Base-by-base conservation (phyloP, 1,284 basidiomycete genomes). In the Fomitopsis schrenkii region DNA sequence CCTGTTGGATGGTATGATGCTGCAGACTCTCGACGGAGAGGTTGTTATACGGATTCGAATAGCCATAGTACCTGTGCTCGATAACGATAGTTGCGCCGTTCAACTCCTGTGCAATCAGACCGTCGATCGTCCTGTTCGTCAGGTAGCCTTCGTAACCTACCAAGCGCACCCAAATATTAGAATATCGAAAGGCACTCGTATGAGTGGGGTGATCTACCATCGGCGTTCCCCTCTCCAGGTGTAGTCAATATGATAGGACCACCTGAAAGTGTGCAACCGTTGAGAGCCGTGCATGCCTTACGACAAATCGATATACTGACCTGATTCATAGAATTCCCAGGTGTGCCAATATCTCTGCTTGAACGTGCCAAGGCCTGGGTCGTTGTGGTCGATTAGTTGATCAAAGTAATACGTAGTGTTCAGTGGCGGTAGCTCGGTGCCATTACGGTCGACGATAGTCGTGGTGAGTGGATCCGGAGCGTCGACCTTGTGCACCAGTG, bases 301-400 rank as follows among this genome's bases (percentile, higher is more conserved):
- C 30, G 22, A 26, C 22, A 5, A 14, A 0, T 12, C 1, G 26
- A 26, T 7, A 41, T 22, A 15, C 61, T 41, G 60, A 84, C 85
- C 85, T 52, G 73, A 62, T 67, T 85, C 76, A 66, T 88, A 89
- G 67, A 78, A 86, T 68, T 88, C 83, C 71, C 77, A 85, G 42
- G 83, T 82, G 65, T 82, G 79, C 85, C 85, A 90, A 73, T 80
- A 91, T 44, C 89, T 80, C 58, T 59, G 58, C 30, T 30, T 40
- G 42, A 59, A 59, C 8, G 48, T 40, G 10, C 89, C 89, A 15
- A 83, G 75, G 17, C 76, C 76, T 5, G 87, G 84, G 60, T 88
- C 80, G 61, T 76, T 83, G 72, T 91, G 90, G 73, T 91, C 88
- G 59, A 90, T 87, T 60, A 90, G 75, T 69, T 90, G 89, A 66